Evolutionary conservation across 179 eudicot species (phyloP), one percentile per base, ranked within the genome.

Genomic region (Carnegiea gigantea): DNA sequence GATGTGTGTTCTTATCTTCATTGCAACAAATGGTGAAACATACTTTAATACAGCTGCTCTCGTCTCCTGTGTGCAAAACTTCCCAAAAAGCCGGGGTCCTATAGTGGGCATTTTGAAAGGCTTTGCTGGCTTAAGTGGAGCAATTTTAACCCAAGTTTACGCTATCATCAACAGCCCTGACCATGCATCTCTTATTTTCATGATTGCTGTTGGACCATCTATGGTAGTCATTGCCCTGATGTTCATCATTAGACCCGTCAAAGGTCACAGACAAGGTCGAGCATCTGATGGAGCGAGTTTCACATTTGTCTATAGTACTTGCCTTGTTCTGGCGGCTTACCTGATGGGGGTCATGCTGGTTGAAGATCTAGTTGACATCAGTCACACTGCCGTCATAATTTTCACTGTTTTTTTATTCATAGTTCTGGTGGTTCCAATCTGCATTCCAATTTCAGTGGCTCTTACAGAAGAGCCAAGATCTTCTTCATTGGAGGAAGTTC

Each of bases 201-300:
- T 95, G 98, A 87, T 95, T 72, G 98, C 98, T 15, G 98, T 95
- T 64, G 98, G 97, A 74, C 98, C 98, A n/a, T 76, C 96, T 30
- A 90, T 94, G 92, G 95, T 92, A 46, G 86, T 87, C 72, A 85
- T 95, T 30, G 81, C 95, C 62, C 88, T 95, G 33, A 94, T 95
- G 98, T 94, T 91, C 90, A 82, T 94, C 65, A 84, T 95, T 64
- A 85, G 95, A 75, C 98, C 97, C 10, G 99, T 95, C 10, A 89
- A 93, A 77, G 99, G 99, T 59, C 99, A 95, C 85, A 86, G 89
- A 82, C 99, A 95, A 88, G 48, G 90, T 72, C 86, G 97, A 15
- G 71, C 91, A 40, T 91, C 97, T 3, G 99, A 95, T 74, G 91
- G 89, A 11, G 48, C 75, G 18, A 87, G 95, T 85, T 90, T 92